Evolutionary conservation across 345 rosid species (phyloP).

Genomic region (Eucalyptus curtisii): DNA sequence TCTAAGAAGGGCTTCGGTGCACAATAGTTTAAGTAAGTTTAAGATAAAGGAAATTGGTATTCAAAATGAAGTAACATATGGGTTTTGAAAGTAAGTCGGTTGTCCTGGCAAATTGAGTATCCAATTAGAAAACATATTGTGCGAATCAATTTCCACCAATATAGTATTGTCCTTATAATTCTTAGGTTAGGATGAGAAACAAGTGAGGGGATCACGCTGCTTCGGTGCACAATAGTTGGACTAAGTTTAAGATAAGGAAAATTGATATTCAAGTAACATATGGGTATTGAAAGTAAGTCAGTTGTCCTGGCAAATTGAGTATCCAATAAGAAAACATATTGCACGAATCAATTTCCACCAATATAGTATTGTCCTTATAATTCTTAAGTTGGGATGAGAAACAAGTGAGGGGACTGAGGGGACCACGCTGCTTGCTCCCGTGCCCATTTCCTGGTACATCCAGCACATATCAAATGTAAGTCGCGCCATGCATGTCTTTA

Average conservation of each 20-base stretch:
- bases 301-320: background rate
- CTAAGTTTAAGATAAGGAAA: background rate
- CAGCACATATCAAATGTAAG: background rate
- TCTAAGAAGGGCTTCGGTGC: background rate
- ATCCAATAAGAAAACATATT: background rate
- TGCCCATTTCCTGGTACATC: background rate
- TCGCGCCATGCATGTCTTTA: background rate
- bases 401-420: background rate
- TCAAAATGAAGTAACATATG: background rate
- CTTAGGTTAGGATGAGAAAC: background rate
- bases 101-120: background rate
- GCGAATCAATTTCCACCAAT: background rate
- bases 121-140: background rate
- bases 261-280: background rate
- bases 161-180: background rate
- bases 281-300: background rate
- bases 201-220: background rate
- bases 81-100: background rate
- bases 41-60: background rate
- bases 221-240: background rate
- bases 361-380: background rate
- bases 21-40: background rate
- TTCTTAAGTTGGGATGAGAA: background rate
- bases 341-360: background rate
- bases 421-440: background rate